phyloP scores from a whole-genome alignment of 805 yeast genomes.

The Metschnikowia lunata region DNA sequence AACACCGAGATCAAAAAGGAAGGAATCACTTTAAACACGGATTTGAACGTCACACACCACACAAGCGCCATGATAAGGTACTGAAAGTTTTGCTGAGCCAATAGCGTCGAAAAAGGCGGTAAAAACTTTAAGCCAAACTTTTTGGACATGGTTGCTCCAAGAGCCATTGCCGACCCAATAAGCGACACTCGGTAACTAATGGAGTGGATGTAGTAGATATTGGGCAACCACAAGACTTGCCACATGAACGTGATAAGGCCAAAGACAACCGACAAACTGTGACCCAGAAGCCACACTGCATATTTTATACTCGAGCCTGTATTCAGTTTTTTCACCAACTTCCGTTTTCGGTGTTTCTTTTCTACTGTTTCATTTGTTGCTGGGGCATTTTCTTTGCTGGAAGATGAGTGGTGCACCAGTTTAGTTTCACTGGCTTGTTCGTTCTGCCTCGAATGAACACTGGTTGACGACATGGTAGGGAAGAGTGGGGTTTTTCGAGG shows the following conservation, averaged over 20 bases:
- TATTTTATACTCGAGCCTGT: conserved; percentile 40
- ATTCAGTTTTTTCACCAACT: conserved; percentile 27
- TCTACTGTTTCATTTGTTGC: conserved; percentile 14
- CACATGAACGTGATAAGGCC: conserved; percentile 39
- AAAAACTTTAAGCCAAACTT: conserved; percentile 52
- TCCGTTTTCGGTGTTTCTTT: conserved; percentile 19
- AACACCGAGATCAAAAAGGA: conserved; percentile 52
- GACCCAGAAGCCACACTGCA: conserved; percentile 56
- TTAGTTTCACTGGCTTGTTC: background rate
- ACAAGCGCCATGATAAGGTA: conserved; percentile 48
- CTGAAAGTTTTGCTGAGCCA: conserved; percentile 77
- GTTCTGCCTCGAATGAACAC: background rate
- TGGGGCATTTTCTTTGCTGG: background rate
- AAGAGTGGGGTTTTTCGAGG: too few species aligned
- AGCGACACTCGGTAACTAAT: conserved; percentile 52
- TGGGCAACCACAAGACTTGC: conserved; percentile 38
- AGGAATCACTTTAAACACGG: conserved; percentile 63
- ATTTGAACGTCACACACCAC: conserved; percentile 63
- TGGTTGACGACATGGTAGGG: conserved; percentile 1
- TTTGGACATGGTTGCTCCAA: conserved; percentile 50
- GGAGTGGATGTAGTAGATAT: conserved; percentile 42
- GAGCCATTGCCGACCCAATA: conserved; percentile 51
- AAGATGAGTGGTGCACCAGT: background rate
- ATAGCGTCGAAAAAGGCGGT: conserved; percentile 60
- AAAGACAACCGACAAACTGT: conserved; percentile 39